Percentiles rank a stretch among this genome's conserved stretches.
These are phyloP conservation scores for Solanum chacoense DNA, from an alignment of 305 asterid genomes.

Conservation along the genomic window DNA sequence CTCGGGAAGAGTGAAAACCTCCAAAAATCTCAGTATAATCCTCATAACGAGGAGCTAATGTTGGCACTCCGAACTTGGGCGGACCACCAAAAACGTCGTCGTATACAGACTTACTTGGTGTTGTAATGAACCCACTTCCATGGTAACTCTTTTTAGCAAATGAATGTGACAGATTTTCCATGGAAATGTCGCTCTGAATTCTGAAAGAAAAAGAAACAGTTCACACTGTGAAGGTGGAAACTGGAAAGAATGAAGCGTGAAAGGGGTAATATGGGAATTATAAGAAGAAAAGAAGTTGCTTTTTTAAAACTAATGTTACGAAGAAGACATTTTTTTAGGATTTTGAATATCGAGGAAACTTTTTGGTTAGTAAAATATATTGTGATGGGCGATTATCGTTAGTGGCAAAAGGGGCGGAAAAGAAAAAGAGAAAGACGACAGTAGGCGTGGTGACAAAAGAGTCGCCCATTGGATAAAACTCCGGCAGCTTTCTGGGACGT, in stretches of 20 bases:
- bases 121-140: slow-evolving; percentile 30
- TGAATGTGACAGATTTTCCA: slow-evolving; percentile 56
- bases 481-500: neutral
- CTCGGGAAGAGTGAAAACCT: slow-evolving; percentile 60
- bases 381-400: neutral
- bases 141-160: slow-evolving; percentile 44
- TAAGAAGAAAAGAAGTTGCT: neutral
- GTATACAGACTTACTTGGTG: slow-evolving; percentile 53
- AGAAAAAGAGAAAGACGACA: neutral
- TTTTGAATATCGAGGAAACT: neutral
- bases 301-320: neutral
- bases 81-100: slow-evolving; percentile 69
- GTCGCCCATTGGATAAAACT: neutral
- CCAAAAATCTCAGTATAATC: slow-evolving; percentile 81
- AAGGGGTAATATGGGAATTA: neutral
- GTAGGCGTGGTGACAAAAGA: slow-evolving; percentile 1
- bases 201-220: neutral
- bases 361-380: neutral
- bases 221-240: neutral
- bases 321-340: neutral
- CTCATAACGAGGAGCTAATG: slow-evolving; percentile 65
- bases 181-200: slow-evolving; percentile 4
- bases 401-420: neutral
- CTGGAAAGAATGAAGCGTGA: neutral
- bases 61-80: slow-evolving; percentile 34